Evolutionary conservation across 371 early-diverging fungal species (phyloP).

Genomic region (Umbelopsis sp.): DNA sequence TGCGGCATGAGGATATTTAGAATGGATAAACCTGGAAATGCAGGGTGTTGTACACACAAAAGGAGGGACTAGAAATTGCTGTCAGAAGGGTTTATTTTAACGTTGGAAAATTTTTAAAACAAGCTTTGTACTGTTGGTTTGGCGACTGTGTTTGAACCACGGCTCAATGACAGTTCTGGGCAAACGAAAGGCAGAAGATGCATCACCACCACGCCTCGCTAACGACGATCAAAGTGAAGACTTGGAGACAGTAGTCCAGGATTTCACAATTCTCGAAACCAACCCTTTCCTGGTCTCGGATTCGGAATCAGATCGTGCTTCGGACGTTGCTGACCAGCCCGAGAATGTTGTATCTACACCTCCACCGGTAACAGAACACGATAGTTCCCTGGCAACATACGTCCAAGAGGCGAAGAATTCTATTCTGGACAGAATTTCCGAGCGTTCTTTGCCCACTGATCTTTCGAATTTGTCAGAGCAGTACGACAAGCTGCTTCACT

Average conservation of each 20-base stretch:
- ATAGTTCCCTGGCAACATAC: not conserved
- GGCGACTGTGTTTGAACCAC: not conserved
- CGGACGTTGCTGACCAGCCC: no score
- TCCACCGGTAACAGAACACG: not conserved
- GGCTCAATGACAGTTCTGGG: not conserved
- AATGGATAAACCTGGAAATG: no score
- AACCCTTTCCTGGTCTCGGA: not conserved
- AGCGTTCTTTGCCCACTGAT: slow-evolving; percentile 37
- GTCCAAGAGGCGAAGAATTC: not conserved
- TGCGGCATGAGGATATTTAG: no score
- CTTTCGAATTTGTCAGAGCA: slow-evolving; percentile 66
- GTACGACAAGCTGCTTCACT: slow-evolving; percentile 54
- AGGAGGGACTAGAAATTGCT: no score
- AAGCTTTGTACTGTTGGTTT: not conserved
- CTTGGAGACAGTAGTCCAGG: not conserved
- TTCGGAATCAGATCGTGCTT: not conserved
- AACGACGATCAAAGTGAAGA: not conserved
- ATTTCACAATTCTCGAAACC: not conserved
- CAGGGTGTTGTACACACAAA: no score
- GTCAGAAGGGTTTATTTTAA: no score
- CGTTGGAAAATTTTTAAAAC: no score
- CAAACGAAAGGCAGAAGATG: slow-evolving; percentile 8
- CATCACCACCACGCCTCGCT: not conserved
- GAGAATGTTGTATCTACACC: not conserved
- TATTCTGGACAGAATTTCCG: slow-evolving; percentile 50